phyloP scores from a whole-genome alignment of 148 eudicot species.

The Fagopyrum homotropicum region DNA sequence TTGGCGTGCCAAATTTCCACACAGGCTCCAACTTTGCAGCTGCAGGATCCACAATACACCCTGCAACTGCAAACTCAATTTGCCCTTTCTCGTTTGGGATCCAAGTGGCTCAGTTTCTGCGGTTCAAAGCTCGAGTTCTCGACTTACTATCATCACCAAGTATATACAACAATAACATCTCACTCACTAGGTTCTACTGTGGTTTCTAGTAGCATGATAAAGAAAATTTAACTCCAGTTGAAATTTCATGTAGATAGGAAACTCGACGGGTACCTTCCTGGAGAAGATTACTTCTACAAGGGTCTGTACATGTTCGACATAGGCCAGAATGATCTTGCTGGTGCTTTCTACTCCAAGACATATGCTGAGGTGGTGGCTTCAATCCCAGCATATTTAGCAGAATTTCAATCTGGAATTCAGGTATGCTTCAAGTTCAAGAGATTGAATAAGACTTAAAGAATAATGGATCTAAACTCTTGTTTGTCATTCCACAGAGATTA shows the following conservation, averaged over 20 bases:
- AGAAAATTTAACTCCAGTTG: background rate
- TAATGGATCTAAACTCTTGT: background rate
- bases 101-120: conserved; percentile 20
- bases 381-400: conserved; percentile 19
- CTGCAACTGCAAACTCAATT: conserved; percentile 13
- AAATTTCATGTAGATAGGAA: conserved; percentile 14
- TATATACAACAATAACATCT: background rate
- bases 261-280: conserved; percentile 15
- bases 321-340: conserved; percentile 26
- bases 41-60: conserved; percentile 19
- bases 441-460: background rate
- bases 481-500: conserved; percentile 17
- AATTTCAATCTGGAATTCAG: conserved; percentile 20
- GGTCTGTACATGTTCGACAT: conserved; percentile 27
- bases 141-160: conserved; percentile 17
- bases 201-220: background rate
- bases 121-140: conserved; percentile 24
- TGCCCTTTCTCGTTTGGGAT: conserved; percentile 24
- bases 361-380: conserved; percentile 16
- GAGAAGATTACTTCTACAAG: conserved; percentile 20
- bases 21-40: conserved; percentile 24
- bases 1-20: conserved; percentile 20
- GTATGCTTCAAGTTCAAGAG: conserved; percentile 2
- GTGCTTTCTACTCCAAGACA: conserved; percentile 17
- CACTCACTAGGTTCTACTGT: background rate